A percentile compares a stretch with the other conserved stretches of the same genome.
Evolutionary conservation across 148 eudicot genomes (phyloP).

Genomic region (Suaeda aralocaspica): DNA sequence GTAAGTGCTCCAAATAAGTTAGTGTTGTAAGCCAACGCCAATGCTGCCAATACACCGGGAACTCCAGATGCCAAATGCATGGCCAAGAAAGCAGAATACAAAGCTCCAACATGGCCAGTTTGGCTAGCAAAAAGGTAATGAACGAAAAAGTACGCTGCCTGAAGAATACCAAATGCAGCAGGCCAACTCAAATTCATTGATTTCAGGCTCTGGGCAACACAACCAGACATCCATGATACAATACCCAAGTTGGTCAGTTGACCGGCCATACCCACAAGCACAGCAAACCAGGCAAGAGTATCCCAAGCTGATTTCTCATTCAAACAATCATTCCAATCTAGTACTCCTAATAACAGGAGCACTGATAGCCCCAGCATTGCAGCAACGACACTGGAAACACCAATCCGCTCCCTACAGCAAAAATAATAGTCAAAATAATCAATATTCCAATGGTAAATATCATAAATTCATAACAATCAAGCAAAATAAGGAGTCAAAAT

Average conservation of each 20-base stretch:
- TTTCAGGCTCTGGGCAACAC: conserved; percentile 62
- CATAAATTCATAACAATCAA: too few species aligned
- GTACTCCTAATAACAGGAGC: conserved; percentile 71
- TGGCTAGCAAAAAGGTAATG: conserved; percentile 96
- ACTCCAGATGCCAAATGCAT: conserved; percentile 92
- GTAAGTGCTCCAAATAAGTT: conserved; percentile 86
- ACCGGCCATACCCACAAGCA: conserved; percentile 93
- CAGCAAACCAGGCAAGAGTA: conserved; percentile 97
- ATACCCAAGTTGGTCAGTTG: conserved; percentile 88
- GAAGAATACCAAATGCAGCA: conserved; percentile 82
- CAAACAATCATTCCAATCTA: conserved; percentile 89
- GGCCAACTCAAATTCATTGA: conserved; percentile 87
- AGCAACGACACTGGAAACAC: conserved; percentile 92
- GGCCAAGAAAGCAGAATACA: conserved; percentile 89
- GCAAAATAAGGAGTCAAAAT: neutral
- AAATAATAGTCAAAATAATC: too few species aligned
- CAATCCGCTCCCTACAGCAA: conserved; percentile 58
- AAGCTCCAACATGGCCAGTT: conserved; percentile 94
- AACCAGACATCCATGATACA: conserved; percentile 81
- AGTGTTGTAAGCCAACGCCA: conserved; percentile 84
- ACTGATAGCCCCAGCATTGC: conserved; percentile 94
- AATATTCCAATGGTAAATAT: too few species aligned
- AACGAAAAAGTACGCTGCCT: conserved; percentile 82
- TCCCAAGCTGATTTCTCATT: conserved; percentile 99
- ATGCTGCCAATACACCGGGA: conserved; percentile 74